Conservation (phyloP, 352 stramenopile genomes). For the Globisporangium radiosum region DNA sequence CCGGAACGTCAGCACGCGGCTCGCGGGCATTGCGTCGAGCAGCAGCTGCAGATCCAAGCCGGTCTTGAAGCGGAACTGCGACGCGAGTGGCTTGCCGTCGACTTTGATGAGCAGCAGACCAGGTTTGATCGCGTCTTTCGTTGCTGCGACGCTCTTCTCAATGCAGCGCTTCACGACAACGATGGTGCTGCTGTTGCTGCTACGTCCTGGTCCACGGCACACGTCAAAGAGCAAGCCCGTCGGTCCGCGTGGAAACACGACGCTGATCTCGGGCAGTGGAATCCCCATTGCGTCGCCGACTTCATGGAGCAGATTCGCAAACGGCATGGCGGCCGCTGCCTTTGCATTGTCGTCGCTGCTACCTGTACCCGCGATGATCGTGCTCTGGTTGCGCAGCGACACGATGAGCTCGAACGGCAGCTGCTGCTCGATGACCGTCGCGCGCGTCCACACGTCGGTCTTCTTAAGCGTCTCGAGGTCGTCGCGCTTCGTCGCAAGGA, state of each 20-base stretch:
- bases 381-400: constrained; percentile 66
- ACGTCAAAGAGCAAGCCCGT: constrained; percentile 62
- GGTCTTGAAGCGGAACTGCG: constrained; percentile 44
- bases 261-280: constrained; percentile 75
- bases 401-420: constrained; percentile 73
- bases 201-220: not conserved
- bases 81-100: constrained; percentile 47
- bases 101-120: constrained; percentile 71
- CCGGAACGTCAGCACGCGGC: constrained; percentile 72
- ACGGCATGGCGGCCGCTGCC: constrained; percentile 27
- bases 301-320: constrained; percentile 51
- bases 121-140: constrained; percentile 63
- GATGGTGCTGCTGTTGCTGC: constrained; percentile 23
- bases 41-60: constrained; percentile 42
- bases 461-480: constrained; percentile 62
- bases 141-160: constrained; percentile 48
- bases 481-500: constrained; percentile 56
- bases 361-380: constrained; percentile 32
- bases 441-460: constrained; percentile 40
- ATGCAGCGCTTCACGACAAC: constrained; percentile 33
- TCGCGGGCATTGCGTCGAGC: constrained; percentile 42
- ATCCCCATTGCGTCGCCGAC: constrained; percentile 71
- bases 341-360: constrained; percentile 8
- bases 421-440: constrained; percentile 56
- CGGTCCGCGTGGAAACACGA: constrained; percentile 53